Evolutionary conservation across 768 basidiomycete genomes (phyloP).

Genomic region (Pisolithus orientalis): DNA sequence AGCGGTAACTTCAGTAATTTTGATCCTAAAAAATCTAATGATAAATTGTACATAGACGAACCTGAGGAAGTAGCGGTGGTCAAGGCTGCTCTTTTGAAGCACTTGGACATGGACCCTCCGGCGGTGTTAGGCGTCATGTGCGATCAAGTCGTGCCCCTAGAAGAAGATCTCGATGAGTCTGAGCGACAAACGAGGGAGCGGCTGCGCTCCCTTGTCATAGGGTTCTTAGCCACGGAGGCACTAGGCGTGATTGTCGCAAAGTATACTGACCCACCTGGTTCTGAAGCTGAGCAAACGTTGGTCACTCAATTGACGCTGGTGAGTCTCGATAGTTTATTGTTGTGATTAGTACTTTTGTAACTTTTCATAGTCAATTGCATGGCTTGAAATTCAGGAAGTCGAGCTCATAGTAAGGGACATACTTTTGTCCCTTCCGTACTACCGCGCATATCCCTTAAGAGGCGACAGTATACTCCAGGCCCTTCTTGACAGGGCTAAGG

Average conservation of each 20-base stretch:
- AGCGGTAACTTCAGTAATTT: conserved; percentile 40
- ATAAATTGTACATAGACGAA: conserved; percentile 43
- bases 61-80: conserved; percentile 58
- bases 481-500: conserved; percentile 32
- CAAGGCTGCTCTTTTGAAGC: conserved; percentile 50
- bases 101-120: conserved; percentile 57
- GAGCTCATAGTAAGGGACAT: conserved; percentile 47
- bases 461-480: conserved; percentile 35
- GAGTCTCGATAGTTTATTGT: conserved; percentile 11
- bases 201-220: conserved; percentile 51
- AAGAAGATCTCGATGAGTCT: conserved; percentile 49
- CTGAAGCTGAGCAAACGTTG: conserved; percentile 42
- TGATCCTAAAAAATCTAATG: neutral
- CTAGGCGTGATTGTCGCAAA: conserved; percentile 39
- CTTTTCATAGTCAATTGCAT: conserved; percentile 41
- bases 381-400: conserved; percentile 34
- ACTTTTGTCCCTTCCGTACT: conserved; percentile 45
- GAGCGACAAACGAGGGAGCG: conserved; percentile 52
- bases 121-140: conserved; percentile 61
- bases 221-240: conserved; percentile 51
- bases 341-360: neutral
- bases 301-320: conserved; percentile 47
- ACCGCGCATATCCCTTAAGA: conserved; percentile 28
- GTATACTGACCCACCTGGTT: conserved; percentile 36
- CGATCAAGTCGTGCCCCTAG: conserved; percentile 54